These are phyloP conservation scores for Paecilomyces dactylethromorphus DNA, from an alignment of 2,329 filamentous ascomycete species.

Conservation along the genomic window DNA sequence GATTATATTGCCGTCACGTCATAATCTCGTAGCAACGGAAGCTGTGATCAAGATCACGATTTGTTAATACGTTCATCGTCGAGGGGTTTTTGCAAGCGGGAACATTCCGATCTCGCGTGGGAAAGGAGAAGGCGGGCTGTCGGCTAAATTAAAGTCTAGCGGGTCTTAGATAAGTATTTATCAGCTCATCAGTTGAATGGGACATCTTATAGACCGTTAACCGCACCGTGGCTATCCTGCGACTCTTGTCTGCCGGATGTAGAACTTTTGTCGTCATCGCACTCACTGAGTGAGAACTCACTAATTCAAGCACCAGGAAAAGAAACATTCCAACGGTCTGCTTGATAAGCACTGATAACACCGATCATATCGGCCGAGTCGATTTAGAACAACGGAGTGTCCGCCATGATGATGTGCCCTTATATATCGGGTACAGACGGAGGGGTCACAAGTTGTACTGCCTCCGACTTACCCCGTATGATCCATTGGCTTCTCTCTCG, in stretches of 20 bases:
- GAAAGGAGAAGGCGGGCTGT: background rate
- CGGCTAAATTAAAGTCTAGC: background rate
- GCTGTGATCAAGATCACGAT: background rate
- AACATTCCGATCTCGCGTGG: background rate
- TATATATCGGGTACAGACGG: background rate
- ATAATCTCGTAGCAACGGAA: background rate
- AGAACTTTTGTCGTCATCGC: background rate
- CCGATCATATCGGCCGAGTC: background rate
- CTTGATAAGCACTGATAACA: background rate
- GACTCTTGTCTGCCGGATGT: background rate
- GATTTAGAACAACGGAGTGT: background rate
- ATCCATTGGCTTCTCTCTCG: background rate
- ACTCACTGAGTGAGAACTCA: background rate
- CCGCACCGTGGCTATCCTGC: background rate
- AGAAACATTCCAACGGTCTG: background rate
- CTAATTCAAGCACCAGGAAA: background rate
- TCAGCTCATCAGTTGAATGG: background rate
- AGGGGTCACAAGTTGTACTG: background rate
- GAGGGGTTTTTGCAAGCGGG: background rate
- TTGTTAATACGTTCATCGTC: background rate
- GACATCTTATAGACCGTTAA: background rate
- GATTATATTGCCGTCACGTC: background rate
- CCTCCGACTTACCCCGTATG: background rate
- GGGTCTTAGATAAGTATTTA: background rate
- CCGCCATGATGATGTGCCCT: background rate